Percentiles rank a stretch among this genome's conserved stretches.
These are phyloP conservation scores for Lycium barbarum DNA, from an alignment of 257 asterid genomes.

Conservation along the genomic window DNA sequence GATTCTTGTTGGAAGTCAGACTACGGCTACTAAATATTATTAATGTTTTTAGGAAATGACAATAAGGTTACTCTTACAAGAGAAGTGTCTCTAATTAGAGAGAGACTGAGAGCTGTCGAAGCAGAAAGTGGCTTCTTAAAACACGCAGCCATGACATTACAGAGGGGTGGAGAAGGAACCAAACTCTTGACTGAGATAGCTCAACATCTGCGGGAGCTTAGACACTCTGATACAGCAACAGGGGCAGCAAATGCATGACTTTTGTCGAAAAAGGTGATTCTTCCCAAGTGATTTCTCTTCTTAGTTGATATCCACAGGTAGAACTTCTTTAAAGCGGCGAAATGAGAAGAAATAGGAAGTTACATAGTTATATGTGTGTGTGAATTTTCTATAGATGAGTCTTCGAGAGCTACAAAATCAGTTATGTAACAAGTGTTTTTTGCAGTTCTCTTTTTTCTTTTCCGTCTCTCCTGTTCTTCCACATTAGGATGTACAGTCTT, in stretches of 20 bases:
- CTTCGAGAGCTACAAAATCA: constrained; percentile 2
- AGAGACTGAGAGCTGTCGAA: constrained; percentile 77
- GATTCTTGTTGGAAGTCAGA: not conserved
- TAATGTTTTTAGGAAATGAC: constrained; percentile 35
- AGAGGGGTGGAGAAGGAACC: constrained; percentile 71
- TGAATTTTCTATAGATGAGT: constrained; percentile 7
- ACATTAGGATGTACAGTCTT: constrained; percentile 22
- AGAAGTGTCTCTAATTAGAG: constrained; percentile 66
- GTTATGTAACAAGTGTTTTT: not conserved
- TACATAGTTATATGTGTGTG: not conserved
- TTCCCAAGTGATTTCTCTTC: not conserved
- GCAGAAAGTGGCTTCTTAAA: constrained; percentile 87
- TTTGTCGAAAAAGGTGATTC: constrained; percentile 5
- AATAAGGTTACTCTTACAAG: constrained; percentile 52
- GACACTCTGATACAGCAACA: constrained; percentile 43
- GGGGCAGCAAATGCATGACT: constrained; percentile 18
- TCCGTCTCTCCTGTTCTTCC: constrained; percentile 24
- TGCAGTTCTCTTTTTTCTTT: not conserved
- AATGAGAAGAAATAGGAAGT: not conserved
- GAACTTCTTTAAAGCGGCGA: not conserved
- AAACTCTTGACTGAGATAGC: constrained; percentile 84
- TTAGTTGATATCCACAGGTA: not conserved
- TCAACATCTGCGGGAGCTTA: constrained; percentile 65
- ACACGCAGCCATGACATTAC: constrained; percentile 78
- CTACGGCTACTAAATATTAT: not conserved